Evolutionary conservation across 2,329 filamentous ascomycete genomes (phyloP).

Genomic region (Clonostachys rhizophaga): DNA sequence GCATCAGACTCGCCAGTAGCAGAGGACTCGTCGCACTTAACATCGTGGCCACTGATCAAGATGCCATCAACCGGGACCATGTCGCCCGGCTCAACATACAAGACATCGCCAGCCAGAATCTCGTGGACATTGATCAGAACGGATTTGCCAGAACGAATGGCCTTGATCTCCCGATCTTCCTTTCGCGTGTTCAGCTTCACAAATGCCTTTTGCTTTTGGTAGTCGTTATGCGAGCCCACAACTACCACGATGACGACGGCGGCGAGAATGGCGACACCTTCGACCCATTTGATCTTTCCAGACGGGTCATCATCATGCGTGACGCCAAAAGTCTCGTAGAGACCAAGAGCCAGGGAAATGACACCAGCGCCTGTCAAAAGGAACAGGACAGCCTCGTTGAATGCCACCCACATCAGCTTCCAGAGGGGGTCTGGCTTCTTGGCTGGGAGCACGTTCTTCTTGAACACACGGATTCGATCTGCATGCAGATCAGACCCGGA

Average conservation of each 20-base stretch:
- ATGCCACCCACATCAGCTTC: slow-evolving; percentile 60
- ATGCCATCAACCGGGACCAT: slow-evolving; percentile 67
- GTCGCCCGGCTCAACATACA: slow-evolving; percentile 66
- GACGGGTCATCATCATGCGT: slow-evolving; percentile 33
- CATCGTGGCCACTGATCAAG: slow-evolving; percentile 48
- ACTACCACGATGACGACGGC: slow-evolving; percentile 61
- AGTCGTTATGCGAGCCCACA: slow-evolving; percentile 61
- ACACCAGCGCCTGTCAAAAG: slow-evolving; percentile 60
- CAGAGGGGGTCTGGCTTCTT: slow-evolving; percentile 59
- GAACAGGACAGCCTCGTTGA: slow-evolving; percentile 66
- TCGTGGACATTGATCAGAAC: slow-evolving; percentile 61
- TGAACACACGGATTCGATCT: slow-evolving; percentile 46
- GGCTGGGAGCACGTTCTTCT: slow-evolving; percentile 56
- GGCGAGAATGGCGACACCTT: slow-evolving; percentile 63
- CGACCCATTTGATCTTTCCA: slow-evolving; percentile 55
- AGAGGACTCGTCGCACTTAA: slow-evolving; percentile 68
- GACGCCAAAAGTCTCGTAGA: slow-evolving; percentile 60
- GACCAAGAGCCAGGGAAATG: slow-evolving; percentile 59
- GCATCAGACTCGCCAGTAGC: slow-evolving; percentile 71
- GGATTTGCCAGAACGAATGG: slow-evolving; percentile 61
- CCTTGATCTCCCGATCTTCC: slow-evolving; percentile 61
- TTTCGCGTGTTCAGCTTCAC: slow-evolving; percentile 59
- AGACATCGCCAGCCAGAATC: slow-evolving; percentile 64
- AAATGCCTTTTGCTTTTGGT: slow-evolving; percentile 64
- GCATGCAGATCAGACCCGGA: not conserved